Conservation (phyloP, 495 filamentous ascomycete species). For the Saxophila tyrrhenica region DNA sequence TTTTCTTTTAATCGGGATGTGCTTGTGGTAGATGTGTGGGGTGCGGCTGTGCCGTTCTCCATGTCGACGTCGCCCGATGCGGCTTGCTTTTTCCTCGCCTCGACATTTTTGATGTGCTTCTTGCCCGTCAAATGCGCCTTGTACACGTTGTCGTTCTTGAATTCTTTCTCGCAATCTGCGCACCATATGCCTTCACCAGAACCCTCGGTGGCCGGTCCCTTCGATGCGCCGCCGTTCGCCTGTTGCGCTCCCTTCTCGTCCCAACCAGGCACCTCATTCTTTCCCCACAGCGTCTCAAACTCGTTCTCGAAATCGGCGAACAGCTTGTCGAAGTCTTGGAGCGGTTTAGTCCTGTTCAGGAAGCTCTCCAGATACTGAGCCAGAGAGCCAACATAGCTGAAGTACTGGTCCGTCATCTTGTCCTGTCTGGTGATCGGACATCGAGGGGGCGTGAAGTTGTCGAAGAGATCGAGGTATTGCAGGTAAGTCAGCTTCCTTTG, state of each 20-base stretch:
- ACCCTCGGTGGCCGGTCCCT: constrained; percentile 37
- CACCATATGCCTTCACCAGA: constrained; percentile 72
- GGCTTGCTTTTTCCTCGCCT: constrained; percentile 35
- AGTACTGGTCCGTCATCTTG: constrained; percentile 84
- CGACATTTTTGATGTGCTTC: constrained; percentile 79
- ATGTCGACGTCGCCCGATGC: constrained; percentile 18
- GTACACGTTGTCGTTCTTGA: constrained; percentile 92
- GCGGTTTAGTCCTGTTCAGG: constrained; percentile 63
- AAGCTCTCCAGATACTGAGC: constrained; percentile 77
- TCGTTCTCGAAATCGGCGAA: constrained; percentile 63
- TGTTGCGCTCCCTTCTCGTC: constrained; percentile 44
- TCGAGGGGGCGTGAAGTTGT: constrained; percentile 64
- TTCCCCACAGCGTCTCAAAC: constrained; percentile 73
- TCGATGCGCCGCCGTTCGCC: constrained; percentile 35
- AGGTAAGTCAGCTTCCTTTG: constrained; percentile 69
- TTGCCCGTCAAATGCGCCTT: constrained; percentile 77
- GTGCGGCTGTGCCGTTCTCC: constrained; percentile 9
- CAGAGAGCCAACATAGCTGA: constrained; percentile 72
- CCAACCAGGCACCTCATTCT: constrained; percentile 73
- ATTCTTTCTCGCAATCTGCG: constrained; percentile 80
- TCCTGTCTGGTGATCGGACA: constrained; percentile 61
- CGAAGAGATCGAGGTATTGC: constrained; percentile 83
- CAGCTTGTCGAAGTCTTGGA: constrained; percentile 73
- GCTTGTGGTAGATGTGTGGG: constrained; percentile 18
- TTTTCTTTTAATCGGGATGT: constrained; percentile 67